These are phyloP conservation scores for Teunomyces kruisii DNA, from an alignment of 805 yeast species.

Conservation along the genomic window DNA sequence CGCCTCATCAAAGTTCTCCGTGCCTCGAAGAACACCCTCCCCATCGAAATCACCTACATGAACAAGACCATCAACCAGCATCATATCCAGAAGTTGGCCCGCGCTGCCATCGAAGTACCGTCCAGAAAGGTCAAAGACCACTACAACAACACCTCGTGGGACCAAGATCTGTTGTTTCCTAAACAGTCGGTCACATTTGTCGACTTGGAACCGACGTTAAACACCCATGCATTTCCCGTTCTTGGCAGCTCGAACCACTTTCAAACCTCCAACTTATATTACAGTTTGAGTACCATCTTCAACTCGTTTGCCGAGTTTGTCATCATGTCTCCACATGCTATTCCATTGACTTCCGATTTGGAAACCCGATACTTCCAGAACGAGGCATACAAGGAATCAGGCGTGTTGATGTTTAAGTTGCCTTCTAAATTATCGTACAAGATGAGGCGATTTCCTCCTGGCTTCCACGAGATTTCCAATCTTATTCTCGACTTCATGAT, in stretches of 20 bases:
- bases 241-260: not conserved
- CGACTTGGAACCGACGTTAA: conserved; percentile 19
- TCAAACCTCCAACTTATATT: conserved; percentile 11
- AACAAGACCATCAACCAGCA: conserved; percentile 1
- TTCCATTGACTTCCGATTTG: conserved; percentile 20
- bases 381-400: conserved; percentile 19
- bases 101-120: not conserved
- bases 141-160: not conserved
- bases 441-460: conserved; percentile 21
- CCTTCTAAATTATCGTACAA: conserved; percentile 21
- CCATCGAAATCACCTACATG: conserved; percentile 24
- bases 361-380: conserved; percentile 16
- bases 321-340: conserved; percentile 25
- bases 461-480: conserved; percentile 29
- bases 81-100: conserved; percentile 11
- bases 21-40: conserved; percentile 25
- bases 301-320: conserved; percentile 32
- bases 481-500: conserved; percentile 20
- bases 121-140: not conserved
- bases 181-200: conserved; percentile 29
- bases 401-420: conserved; percentile 27
- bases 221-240: conserved; percentile 7
- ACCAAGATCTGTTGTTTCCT: conserved; percentile 10
- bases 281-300: conserved; percentile 27
- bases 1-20: conserved; percentile 26